Evolutionary conservation across 2,329 filamentous ascomycete species (phyloP), one percentile per base, ranked within the genome.

Genomic region (Chrysoporthe cubensis): DNA sequence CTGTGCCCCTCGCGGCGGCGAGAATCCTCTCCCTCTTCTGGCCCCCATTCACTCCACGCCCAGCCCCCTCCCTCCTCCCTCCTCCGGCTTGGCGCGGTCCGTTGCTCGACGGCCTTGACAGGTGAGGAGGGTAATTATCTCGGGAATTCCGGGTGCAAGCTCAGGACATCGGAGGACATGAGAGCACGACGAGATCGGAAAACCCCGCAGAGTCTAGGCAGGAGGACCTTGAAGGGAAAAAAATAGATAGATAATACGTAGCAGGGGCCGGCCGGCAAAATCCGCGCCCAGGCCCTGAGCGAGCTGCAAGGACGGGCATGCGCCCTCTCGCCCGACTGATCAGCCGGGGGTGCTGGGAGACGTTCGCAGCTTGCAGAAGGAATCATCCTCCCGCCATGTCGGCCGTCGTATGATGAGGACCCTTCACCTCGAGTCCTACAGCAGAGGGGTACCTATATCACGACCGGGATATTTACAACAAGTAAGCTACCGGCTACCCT

Each of bases 221-320:
- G 21, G 48, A 52, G 9, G 4, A 8, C 21, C 46, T 50, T 7
- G 26, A 26, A 26, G 26, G 26, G 26, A 26, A 26, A 26, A 26
- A 26, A 26, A 26, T 26, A 26, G 26, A 26, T 26, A 50, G 4
- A 18, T 4, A 46, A 46, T 14, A 46, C 44, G 14, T 18, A 40
- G 37, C 44, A 16, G 54, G 2, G 16, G 18, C 26, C 7, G 34
- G 34, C 34, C 16, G 54, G 34, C 54, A 21, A 21, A 40, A 57
- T 32, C 37, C 57, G n/a, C 40, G 13, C 6, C 37, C n/a, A 9
- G 40, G 57, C 40, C 18, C 11, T 54, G 50, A 13, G 50, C 32
- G 18, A 32, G 57, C 57, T 60, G 57, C 57, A 59, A 16, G 57
- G 37, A 59, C 57, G 37, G 57, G 14, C 34, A 59, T 57, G 18